These are phyloP conservation scores for Cucumis sativus DNA, from an alignment of 306 rosid species.

Conservation along the genomic window DNA sequence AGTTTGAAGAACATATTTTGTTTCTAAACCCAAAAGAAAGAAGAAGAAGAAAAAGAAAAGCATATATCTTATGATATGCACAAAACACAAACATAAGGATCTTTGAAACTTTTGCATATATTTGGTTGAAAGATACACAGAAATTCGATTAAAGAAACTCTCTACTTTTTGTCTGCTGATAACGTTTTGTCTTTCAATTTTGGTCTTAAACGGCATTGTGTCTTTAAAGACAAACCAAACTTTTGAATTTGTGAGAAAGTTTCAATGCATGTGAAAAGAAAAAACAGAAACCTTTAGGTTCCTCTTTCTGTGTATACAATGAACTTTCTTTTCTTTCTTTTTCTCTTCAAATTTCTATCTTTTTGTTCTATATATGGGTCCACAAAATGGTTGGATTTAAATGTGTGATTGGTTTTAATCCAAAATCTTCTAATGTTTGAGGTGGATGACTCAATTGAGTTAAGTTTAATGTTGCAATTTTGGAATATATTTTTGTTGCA, in stretches of 20 bases:
- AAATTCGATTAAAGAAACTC: not conserved
- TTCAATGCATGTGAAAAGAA: not conserved
- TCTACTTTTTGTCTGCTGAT: not conserved
- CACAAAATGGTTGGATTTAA: not conserved
- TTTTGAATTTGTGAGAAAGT: not conserved
- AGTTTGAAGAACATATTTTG: not conserved
- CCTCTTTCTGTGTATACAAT: not conserved
- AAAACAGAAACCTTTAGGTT: too few relatives aligned
- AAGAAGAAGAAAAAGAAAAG: not conserved
- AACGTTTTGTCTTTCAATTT: not conserved
- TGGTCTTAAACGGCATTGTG: too few relatives aligned
- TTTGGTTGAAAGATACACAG: not conserved
- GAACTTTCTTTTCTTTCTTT: too few relatives aligned
- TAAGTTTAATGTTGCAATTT: too few relatives aligned
- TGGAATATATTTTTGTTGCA: too few relatives aligned
- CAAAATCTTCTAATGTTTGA: not conserved
- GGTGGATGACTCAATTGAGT: too few relatives aligned
- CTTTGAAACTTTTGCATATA: not conserved
- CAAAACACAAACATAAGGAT: not conserved
- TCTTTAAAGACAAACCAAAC: too few relatives aligned
- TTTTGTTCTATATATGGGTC: not conserved
- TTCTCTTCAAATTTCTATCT: not conserved
- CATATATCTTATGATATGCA: not conserved
- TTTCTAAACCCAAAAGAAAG: not conserved
- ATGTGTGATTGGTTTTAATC: not conserved